Conservation (phyloP, 768 basidiomycete genomes). For the Mrakia frigida region DNA sequence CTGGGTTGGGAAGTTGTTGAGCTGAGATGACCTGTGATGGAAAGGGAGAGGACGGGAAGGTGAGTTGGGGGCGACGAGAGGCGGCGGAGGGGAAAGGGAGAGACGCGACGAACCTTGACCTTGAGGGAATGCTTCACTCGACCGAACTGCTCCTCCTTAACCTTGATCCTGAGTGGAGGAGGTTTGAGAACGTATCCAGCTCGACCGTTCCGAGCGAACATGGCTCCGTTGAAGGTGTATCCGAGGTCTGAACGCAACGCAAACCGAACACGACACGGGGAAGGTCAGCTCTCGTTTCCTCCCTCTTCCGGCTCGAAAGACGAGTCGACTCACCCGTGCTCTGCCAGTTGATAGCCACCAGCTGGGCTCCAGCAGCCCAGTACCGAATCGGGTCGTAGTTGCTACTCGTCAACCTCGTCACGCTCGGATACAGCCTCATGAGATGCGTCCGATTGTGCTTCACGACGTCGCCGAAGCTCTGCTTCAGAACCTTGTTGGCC, state of each 20-base stretch:
- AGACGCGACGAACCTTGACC: constrained; percentile 51
- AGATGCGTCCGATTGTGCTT: constrained; percentile 80
- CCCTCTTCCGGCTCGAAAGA: neutral
- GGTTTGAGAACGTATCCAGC: constrained; percentile 89
- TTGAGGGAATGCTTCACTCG: constrained; percentile 60
- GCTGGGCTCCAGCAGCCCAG: constrained; percentile 82
- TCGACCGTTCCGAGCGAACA: constrained; percentile 89
- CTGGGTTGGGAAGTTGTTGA: constrained; percentile 76
- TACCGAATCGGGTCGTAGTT: constrained; percentile 85
- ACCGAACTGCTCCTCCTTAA: constrained; percentile 56
- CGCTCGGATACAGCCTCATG: constrained; percentile 80
- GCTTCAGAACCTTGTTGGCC: constrained; percentile 65
- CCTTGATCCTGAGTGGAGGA: constrained; percentile 59
- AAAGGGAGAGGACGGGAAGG: neutral
- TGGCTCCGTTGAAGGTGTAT: constrained; percentile 85
- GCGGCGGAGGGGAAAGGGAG: neutral
- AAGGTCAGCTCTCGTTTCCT: neutral
- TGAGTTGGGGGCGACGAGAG: neutral
- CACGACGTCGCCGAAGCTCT: constrained; percentile 58
- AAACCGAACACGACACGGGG: too few relatives aligned
- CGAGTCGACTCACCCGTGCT: constrained; percentile 64
- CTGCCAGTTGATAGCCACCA: constrained; percentile 97
- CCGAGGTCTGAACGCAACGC: constrained; percentile 60
- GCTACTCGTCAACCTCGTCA: constrained; percentile 68
- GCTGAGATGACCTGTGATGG: constrained; percentile 64